These are phyloP conservation scores for Edaphochlamys debaryana DNA, from an alignment of 139 green algal species.

Conservation along the genomic window DNA sequence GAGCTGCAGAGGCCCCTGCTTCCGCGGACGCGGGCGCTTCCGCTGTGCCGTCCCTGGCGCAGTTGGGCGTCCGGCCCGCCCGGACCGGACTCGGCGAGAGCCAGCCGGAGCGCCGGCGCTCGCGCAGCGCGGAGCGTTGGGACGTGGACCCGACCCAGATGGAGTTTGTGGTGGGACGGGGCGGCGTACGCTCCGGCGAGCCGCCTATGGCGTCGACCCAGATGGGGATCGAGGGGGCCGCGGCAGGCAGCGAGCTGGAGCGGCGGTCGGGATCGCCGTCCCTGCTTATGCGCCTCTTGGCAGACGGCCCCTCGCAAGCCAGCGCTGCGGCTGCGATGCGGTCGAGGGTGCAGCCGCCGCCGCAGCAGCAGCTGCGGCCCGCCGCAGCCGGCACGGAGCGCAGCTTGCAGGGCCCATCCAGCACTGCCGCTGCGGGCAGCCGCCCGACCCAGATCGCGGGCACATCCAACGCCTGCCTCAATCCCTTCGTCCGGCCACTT, in stretches of 20 bases:
- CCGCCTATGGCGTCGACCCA: neutral
- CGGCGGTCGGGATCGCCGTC: neutral
- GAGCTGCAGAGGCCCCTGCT: neutral
- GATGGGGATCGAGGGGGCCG: neutral
- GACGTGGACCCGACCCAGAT: too few species aligned
- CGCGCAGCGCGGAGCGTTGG: slow-evolving; percentile 31
- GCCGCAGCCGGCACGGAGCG: too few species aligned
- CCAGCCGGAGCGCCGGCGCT: neutral
- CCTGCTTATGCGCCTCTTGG: neutral
- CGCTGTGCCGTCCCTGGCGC: too few species aligned
- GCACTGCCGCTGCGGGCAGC: too few species aligned
- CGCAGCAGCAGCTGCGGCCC: neutral
- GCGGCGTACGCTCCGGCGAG: too few species aligned
- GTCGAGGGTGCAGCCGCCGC: neutral
- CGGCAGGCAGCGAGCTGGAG: neutral
- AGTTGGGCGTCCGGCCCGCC: too few species aligned
- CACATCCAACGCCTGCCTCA: neutral
- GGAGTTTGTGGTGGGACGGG: too few species aligned
- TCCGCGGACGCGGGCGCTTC: neutral
- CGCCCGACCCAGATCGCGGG: neutral
- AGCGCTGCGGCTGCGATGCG: neutral
- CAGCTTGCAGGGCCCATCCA: too few species aligned
- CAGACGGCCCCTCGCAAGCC: neutral
- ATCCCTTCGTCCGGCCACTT: slow-evolving; percentile 3
- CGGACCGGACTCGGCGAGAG: too few species aligned